These are phyloP conservation scores for Hirsutella thompsonii DNA, from an alignment of 2,329 filamentous ascomycete species.

Conservation along the genomic window DNA sequence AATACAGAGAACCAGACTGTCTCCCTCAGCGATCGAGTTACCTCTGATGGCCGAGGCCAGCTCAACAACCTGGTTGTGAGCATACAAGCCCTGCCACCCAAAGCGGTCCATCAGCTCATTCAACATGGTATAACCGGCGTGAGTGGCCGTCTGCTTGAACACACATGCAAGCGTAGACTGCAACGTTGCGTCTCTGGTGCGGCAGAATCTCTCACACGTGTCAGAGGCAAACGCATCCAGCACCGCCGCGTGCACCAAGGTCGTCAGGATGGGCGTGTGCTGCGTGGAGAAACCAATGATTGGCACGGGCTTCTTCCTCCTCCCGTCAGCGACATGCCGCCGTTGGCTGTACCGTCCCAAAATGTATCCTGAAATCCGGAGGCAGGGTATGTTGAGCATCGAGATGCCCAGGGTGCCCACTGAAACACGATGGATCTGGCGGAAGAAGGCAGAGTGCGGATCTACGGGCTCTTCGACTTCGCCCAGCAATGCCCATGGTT, in stretches of 20 bases:
- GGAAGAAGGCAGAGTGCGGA: constrained; percentile 13
- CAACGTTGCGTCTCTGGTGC: not conserved
- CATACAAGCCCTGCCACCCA: constrained; percentile 15
- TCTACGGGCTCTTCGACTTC: constrained; percentile 6
- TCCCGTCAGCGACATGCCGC: too few relatives aligned
- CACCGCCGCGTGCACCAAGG: constrained; percentile 7
- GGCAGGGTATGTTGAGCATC: constrained; percentile 1
- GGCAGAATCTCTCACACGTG: not conserved
- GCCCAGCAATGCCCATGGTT: constrained; percentile 14
- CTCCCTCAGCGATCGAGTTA: constrained; percentile 10
- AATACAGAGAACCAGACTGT: constrained; percentile 14
- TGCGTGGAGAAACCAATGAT: too few relatives aligned
- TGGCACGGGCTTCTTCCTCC: too few relatives aligned
- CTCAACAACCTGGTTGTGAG: constrained; percentile 13
- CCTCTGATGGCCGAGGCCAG: constrained; percentile 6
- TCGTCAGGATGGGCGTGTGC: constrained; percentile 9
- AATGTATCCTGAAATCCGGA: constrained; percentile 6
- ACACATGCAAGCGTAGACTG: not conserved
- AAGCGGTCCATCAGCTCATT: constrained; percentile 13
- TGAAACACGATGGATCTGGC: constrained; percentile 12
- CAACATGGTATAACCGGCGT: not conserved
- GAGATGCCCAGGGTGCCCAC: constrained; percentile 13
- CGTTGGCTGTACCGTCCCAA: constrained; percentile 9
- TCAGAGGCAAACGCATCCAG: constrained; percentile 6
- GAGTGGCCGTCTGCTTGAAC: not conserved